Base-by-base conservation (phyloP, 805 yeast species). In the Ogataea wickerhamii region DNA sequence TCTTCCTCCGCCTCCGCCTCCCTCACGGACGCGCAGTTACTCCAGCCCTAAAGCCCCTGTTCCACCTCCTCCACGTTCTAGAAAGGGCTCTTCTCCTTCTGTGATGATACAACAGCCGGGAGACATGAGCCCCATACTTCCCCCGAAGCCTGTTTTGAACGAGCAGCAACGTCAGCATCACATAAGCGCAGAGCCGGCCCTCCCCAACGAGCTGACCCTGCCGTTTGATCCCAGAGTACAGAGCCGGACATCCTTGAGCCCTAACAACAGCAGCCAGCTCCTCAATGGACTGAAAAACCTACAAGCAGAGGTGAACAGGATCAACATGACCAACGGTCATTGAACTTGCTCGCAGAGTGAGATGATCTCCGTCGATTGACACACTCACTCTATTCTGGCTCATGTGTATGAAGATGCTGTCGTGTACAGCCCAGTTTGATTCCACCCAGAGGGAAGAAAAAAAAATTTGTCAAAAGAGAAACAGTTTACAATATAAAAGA, bases 291-390 rank as follows among this genome's bases (percentile, higher is more conserved):
- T 82, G 40, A 73, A 73, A 51, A 82, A 82, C 6, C 65, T 82
- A 33, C 87, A 82, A 50, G 80, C 71, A 25, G 88, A 82, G 56
- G 87, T 82, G 17, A 83, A 82, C 49, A 68, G 71, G 36, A 63
- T 82, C 37, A 59, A 72, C 31, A 38, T 44, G 16, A 40, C 38
- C 27, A 22, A 22, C 12, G n/a, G n/a, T n/a, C n/a, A n/a, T n/a
- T n/a, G n/a, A n/a, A n/a, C n/a, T n/a, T n/a, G n/a, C n/a, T n/a
- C n/a, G n/a, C n/a, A n/a, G n/a, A n/a, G n/a, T n/a, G n/a, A n/a
- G n/a, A n/a, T n/a, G n/a, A n/a, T n/a, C n/a, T n/a, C n/a, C n/a
- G n/a, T n/a, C n/a, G n/a, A n/a, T n/a, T n/a, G n/a, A n/a, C n/a
- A n/a, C n/a, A n/a, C n/a, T n/a, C n/a, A n/a, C n/a, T n/a, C n/a